A percentile compares a stretch with the other conserved stretches of the same genome.
Conservation (phyloP, 129 eudicot genomes). For the Apium graveolens region DNA sequence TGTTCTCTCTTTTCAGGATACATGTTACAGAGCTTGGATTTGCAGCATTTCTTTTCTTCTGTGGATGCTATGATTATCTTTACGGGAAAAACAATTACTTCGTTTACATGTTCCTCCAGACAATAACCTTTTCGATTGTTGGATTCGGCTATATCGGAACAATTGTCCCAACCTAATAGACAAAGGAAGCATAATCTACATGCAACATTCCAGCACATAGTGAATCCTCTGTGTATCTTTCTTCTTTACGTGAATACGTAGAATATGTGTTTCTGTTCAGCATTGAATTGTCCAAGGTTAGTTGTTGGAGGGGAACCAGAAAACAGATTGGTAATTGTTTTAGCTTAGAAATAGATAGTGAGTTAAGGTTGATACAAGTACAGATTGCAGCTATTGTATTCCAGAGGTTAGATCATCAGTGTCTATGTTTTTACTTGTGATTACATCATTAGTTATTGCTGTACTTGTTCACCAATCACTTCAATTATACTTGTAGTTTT, state of each 20-base stretch:
- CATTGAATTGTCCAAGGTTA: background rate
- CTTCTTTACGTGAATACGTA: background rate
- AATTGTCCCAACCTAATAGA: constrained; percentile 43
- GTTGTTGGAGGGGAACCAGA: constrained; percentile 1
- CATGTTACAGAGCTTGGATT: constrained; percentile 59
- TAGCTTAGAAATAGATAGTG: constrained; percentile 7
- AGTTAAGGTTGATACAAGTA: constrained; percentile 19
- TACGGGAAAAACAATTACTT: constrained; percentile 65
- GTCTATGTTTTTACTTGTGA: constrained; percentile 11
- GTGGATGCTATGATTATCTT: constrained; percentile 76
- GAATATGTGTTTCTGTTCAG: background rate
- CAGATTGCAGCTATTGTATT: constrained; percentile 11
- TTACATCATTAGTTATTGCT: constrained; percentile 10
- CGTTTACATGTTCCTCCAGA: constrained; percentile 80
- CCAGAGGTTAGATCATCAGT: constrained; percentile 14
- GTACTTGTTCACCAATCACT: constrained; percentile 1
- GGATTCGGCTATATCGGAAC: constrained; percentile 92
- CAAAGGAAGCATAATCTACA: constrained; percentile 5
- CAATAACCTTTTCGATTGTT: constrained; percentile 66
- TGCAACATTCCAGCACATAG: constrained; percentile 1
- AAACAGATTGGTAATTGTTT: background rate
- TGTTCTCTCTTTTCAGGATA: constrained; percentile 39
- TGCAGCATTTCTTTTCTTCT: constrained; percentile 62
- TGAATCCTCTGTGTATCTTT: background rate
- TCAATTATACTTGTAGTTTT: constrained; percentile 1